These are phyloP conservation scores for Colletotrichum somersetense DNA, from an alignment of 2,329 filamentous ascomycete species.

Conservation along the genomic window DNA sequence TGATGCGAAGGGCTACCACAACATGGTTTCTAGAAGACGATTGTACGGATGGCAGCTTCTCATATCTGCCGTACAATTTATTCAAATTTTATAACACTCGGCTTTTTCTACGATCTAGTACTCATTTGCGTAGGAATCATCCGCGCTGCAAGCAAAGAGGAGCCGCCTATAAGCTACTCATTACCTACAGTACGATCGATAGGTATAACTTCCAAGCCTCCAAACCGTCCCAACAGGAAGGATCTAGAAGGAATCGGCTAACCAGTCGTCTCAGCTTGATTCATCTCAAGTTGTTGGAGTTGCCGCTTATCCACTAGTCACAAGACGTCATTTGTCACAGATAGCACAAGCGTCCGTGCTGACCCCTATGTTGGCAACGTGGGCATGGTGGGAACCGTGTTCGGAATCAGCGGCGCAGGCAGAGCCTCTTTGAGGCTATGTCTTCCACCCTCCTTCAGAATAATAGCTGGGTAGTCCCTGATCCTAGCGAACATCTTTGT, in stretches of 20 bases:
- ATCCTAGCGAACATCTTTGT: constrained; percentile 33
- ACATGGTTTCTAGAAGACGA: not conserved
- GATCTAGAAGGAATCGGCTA: not conserved
- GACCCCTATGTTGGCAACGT: constrained; percentile 6
- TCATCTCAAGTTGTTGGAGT: constrained; percentile 27
- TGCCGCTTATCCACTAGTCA: constrained; percentile 32
- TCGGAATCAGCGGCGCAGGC: not conserved
- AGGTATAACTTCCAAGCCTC: not conserved
- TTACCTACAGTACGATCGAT: not conserved
- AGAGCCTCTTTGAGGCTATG: not conserved
- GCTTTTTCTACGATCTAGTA: constrained; percentile 6
- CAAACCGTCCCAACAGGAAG: too few relatives aligned
- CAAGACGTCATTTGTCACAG: constrained; percentile 40
- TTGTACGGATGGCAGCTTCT: too few relatives aligned
- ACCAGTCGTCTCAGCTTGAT: constrained; percentile 34
- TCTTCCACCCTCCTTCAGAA: not conserved
- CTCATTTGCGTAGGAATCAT: not conserved
- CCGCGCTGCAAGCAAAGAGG: not conserved
- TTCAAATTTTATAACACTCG: constrained; percentile 4
- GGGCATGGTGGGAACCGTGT: not conserved
- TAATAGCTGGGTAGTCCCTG: constrained; percentile 5
- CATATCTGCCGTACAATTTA: not conserved
- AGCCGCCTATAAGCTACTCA: too few relatives aligned
- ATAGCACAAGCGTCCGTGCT: constrained; percentile 16
- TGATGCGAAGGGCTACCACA: not conserved